These are phyloP conservation scores for Marchantia paleacea DNA, from an alignment of 225 moss, liverwort and hornwort genomes.

Conservation along the genomic window DNA sequence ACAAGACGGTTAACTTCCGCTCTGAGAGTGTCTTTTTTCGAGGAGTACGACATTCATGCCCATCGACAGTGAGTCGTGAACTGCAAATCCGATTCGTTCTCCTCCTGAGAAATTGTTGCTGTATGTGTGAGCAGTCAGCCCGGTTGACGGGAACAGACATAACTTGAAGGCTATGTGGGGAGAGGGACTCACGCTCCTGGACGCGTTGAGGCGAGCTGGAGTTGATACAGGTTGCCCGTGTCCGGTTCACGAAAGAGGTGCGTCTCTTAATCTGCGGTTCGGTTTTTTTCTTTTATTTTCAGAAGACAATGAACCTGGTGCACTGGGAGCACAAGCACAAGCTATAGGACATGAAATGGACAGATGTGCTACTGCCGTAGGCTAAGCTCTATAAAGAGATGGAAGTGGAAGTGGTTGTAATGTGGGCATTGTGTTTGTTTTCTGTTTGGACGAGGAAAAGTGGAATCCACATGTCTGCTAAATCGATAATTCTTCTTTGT, in stretches of 20 bases:
- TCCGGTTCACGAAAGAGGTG: slow-evolving; percentile 13
- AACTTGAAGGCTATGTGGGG: slow-evolving; percentile 20
- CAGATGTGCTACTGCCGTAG: no score
- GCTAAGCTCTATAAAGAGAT: no score
- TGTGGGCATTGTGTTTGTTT: no score
- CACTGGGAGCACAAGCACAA: no score
- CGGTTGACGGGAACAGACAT: slow-evolving; percentile 9
- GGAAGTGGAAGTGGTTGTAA: no score
- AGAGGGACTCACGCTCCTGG: slow-evolving; percentile 19
- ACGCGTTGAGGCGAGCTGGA: slow-evolving; percentile 20
- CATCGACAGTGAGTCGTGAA: background rate
- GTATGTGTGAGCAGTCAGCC: slow-evolving; percentile 18
- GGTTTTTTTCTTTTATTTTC: background rate
- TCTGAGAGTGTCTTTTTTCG: background rate
- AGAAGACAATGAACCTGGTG: no score
- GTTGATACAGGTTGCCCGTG: slow-evolving; percentile 25
- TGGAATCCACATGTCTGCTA: no score
- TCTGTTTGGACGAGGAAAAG: no score
- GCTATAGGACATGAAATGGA: no score
- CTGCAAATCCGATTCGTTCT: background rate
- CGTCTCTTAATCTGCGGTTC: no score
- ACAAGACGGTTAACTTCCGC: background rate
- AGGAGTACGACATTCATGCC: background rate
- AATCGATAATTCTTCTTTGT: no score
- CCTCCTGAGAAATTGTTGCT: background rate